Percentiles rank a stretch among this genome's conserved stretches.
phyloP scores from a whole-genome alignment of 169 alveolate genomes.

The Neospora caninum region DNA sequence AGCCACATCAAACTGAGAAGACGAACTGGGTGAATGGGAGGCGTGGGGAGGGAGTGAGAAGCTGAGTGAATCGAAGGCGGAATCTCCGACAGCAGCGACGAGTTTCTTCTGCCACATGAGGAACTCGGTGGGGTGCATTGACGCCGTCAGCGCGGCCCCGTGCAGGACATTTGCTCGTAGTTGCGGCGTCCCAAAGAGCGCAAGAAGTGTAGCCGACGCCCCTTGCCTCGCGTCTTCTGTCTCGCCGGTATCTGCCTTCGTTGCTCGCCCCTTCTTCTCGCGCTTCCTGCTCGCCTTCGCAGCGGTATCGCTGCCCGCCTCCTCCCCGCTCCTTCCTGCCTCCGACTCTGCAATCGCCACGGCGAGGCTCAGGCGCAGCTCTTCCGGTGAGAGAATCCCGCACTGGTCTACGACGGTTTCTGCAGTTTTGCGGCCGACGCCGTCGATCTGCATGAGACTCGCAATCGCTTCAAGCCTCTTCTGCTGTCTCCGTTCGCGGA shows the following conservation, averaged over 20 bases:
- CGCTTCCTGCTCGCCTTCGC: background rate
- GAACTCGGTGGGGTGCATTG: constrained; percentile 19
- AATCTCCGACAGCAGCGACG: background rate
- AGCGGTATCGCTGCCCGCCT: background rate
- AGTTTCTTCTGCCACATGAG: constrained; percentile 15
- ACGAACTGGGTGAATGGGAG: background rate
- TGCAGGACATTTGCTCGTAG: background rate
- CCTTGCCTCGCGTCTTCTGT: background rate
- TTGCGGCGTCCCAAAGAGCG: background rate
- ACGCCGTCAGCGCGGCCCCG: constrained; percentile 12
- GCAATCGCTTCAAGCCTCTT: background rate
- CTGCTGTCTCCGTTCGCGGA: background rate
- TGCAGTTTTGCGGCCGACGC: background rate
- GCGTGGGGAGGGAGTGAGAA: background rate
- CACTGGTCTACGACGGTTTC: background rate
- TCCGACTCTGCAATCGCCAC: background rate
- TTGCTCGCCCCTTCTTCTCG: background rate
- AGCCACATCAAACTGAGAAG: background rate
- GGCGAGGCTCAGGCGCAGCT: background rate
- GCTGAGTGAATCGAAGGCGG: background rate
- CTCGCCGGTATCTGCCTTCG: background rate
- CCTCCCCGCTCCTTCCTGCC: background rate
- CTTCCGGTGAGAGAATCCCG: background rate
- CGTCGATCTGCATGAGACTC: background rate
- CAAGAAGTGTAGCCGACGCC: background rate